Evolutionary conservation across 108 stramenopile genomes (phyloP), one percentile per base, ranked within the genome.

Genomic region (Conticribra weissflogii): DNA sequence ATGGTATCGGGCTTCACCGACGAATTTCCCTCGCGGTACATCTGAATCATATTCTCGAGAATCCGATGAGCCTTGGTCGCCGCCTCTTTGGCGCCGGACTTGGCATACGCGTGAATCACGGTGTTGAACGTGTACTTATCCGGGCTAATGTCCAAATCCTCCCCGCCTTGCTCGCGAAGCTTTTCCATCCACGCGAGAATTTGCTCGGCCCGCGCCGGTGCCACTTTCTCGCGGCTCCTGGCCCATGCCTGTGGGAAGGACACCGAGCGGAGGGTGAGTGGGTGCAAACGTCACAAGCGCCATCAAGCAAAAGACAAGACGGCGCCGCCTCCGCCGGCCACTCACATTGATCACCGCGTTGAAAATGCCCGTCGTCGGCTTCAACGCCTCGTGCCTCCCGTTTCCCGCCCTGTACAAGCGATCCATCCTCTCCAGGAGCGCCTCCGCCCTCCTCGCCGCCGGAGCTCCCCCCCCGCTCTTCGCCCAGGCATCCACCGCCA

Each of bases 401-500:
- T 59, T 71, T 19, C 83, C 83, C 24, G 59, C 60, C 64, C 88
- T 78, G 53, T 93, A 90, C 54, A 86, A 53, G 21, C 83, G 52
- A 63, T 88, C 70, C 89, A 90, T 91, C 31, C 84, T 83, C 63
- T 93, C 85, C 63, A 94, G 72, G 15, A 94, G 81, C 2, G 86
- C 74, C 59, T 94, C 93, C 16, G 93, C 93, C 36, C 87, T 76
- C 57, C 87, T 81, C 34, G 89, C 93, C 23, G 88, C 93, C 49
- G 73, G 69, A 0, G 85, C 89, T 15, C 88, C 86, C 45, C 89
- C 86, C 1, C 87, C 86, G 59, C 90, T 91, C 56, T 89, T 91
- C 5, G 93, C 90, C 93, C 93, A 94, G 17, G 90, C 93, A 81
- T 93, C 92, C 24, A 93, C 86, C 27, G 88, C 87, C 88, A 89